phyloP scores from a whole-genome alignment of 345 rosid genomes.

The Camelina laxa region DNA sequence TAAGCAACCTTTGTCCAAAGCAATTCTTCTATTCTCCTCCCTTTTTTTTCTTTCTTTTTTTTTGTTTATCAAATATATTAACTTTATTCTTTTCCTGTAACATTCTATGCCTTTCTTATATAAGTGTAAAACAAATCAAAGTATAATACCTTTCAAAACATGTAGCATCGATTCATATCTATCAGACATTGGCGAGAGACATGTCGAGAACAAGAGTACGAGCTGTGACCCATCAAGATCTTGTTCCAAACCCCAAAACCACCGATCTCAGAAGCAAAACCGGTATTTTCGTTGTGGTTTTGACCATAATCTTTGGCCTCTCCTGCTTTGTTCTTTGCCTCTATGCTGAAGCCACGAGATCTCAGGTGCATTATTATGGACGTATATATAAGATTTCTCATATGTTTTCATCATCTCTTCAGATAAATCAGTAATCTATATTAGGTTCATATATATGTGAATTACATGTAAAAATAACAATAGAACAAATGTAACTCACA shows the following conservation, averaged over 20 bases:
- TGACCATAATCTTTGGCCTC: constrained; percentile 73
- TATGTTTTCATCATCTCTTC: not conserved
- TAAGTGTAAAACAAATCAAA: constrained; percentile 15
- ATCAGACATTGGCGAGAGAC: constrained; percentile 13
- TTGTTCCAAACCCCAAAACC: constrained; percentile 56
- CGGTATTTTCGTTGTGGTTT: constrained; percentile 51
- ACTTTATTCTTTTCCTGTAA: constrained; percentile 30
- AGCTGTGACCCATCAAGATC: constrained; percentile 89
- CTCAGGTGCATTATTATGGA: constrained; percentile 58
- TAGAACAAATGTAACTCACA: not conserved
- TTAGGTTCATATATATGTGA: not conserved
- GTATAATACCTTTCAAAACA: constrained; percentile 17
- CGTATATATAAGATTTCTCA: not conserved
- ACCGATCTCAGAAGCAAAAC: constrained; percentile 78
- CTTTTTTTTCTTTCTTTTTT: constrained; percentile 22
- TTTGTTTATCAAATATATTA: not conserved
- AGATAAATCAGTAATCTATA: not conserved
- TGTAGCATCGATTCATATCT: constrained; percentile 16
- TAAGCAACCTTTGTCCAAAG: constrained; percentile 95
- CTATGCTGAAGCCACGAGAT: constrained; percentile 85
- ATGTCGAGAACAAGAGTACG: constrained; percentile 54
- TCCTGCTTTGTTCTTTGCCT: constrained; percentile 83
- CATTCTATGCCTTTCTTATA: constrained; percentile 18
- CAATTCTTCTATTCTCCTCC: constrained; percentile 55
- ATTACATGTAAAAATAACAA: not conserved